Evolutionary conservation across 2,329 filamentous ascomycete species (phyloP).

Genomic region (Fusarium sp.): DNA sequence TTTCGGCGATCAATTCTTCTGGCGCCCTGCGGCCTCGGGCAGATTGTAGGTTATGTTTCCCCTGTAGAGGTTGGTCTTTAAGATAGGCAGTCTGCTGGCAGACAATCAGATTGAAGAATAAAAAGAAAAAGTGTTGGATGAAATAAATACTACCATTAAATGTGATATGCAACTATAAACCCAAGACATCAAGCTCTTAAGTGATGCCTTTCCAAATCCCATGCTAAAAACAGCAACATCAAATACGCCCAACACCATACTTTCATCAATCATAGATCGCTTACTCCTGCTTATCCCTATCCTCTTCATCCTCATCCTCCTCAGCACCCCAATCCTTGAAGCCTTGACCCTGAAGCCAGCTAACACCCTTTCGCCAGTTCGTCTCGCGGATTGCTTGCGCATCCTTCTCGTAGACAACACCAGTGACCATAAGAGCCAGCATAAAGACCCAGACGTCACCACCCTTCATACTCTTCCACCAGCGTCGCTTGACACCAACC

Average conservation of each 20-base stretch:
- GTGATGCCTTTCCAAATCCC: constrained; percentile 13
- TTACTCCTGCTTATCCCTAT: constrained; percentile 48
- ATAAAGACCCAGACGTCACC: constrained; percentile 90
- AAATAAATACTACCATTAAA: constrained; percentile 29
- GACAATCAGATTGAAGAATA: neutral
- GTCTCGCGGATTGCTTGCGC: constrained; percentile 75
- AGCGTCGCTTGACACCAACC: constrained; percentile 88
- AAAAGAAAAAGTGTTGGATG: neutral
- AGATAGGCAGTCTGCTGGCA: neutral
- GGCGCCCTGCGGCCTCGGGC: too few species aligned
- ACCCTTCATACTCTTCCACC: constrained; percentile 85
- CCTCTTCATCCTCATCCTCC: constrained; percentile 59
- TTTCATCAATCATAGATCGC: constrained; percentile 35
- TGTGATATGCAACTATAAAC: constrained; percentile 30
- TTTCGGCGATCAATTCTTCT: too few species aligned
- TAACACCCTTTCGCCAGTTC: constrained; percentile 76
- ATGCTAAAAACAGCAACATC: constrained; percentile 1
- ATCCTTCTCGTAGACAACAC: constrained; percentile 79
- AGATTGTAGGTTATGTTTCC: neutral
- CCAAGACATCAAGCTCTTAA: constrained; percentile 12
- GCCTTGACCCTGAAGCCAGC: constrained; percentile 80
- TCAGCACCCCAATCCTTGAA: constrained; percentile 74
- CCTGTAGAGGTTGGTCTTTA: neutral
- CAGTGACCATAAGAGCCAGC: constrained; percentile 79
- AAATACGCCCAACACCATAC: constrained; percentile 37